Conservation (phyloP, 257 asterid genomes). For the Rhazya stricta region DNA sequence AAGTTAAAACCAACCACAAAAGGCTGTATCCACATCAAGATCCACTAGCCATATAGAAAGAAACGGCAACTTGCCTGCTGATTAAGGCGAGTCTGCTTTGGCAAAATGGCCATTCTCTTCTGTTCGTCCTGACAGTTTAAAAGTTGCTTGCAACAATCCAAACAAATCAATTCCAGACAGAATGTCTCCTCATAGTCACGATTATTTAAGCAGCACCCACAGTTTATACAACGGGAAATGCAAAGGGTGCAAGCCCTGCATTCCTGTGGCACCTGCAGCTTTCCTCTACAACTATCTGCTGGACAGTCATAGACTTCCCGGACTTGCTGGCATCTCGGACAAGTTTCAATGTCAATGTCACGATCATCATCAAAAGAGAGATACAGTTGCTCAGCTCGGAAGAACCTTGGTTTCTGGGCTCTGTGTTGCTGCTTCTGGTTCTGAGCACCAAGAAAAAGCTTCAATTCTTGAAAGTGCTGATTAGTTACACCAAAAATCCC, state of each 20-base stretch:
- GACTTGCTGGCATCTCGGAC: conserved; percentile 62
- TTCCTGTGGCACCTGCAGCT: conserved; percentile 24
- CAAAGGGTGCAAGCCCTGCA: conserved; percentile 71
- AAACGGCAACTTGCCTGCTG: conserved; percentile 34
- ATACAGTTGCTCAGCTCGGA: conserved; percentile 34
- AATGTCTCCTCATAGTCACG: conserved; percentile 60
- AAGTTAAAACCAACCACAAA: neutral
- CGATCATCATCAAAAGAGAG: conserved; percentile 66
- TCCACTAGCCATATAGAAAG: conserved; percentile 27
- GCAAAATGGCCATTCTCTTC: conserved; percentile 18
- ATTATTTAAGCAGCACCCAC: conserved; percentile 69
- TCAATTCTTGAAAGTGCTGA: conserved; percentile 49
- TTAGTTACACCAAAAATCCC: conserved; percentile 37
- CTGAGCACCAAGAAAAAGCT: conserved; percentile 47
- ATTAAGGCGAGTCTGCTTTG: conserved; percentile 19
- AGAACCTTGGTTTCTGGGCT: conserved; percentile 40
- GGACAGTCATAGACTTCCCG: conserved; percentile 79
- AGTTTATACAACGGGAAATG: conserved; percentile 58
- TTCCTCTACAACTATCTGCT: conserved; percentile 42
- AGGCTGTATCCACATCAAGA: conserved; percentile 14
- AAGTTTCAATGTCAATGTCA: conserved; percentile 57
- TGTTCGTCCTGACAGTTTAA: conserved; percentile 28
- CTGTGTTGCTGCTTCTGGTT: conserved; percentile 23
- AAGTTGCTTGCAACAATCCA: conserved; percentile 37
- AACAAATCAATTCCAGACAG: conserved; percentile 37